A percentile compares a stretch with the other conserved stretches of the same genome.
Evolutionary conservation across 75 land plant genomes (phyloP).

Genomic region (Ceratopteris richardii): DNA sequence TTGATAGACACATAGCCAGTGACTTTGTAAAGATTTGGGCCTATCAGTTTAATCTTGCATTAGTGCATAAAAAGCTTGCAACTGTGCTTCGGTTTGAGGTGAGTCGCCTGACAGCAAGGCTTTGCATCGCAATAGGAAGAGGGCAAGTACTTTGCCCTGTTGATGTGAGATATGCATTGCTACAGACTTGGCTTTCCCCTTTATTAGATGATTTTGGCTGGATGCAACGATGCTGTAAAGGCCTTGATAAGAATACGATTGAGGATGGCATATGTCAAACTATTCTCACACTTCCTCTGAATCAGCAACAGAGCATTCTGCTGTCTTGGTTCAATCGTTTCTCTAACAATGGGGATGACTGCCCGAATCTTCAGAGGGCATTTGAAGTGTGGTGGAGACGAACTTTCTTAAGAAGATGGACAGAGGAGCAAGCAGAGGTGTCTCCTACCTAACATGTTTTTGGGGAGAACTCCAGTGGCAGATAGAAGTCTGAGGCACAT

Average conservation of each 20-base stretch:
- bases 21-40: constrained; percentile 59
- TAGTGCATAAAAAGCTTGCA: constrained; percentile 45
- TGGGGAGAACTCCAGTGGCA: too few relatives aligned
- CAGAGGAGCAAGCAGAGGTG: too few relatives aligned
- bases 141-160: constrained; percentile 62
- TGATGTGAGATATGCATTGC: constrained; percentile 46
- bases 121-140: constrained; percentile 76
- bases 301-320: constrained; percentile 67
- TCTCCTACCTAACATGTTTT: too few relatives aligned
- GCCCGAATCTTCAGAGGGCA: constrained; percentile 76
- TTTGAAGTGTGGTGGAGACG: constrained; percentile 94
- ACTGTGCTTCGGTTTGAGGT: constrained; percentile 48
- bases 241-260: constrained; percentile 61
- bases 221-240: constrained; percentile 67
- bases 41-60: constrained; percentile 52
- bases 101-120: constrained; percentile 70
- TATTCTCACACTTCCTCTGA: constrained; percentile 64
- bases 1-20: constrained; percentile 47
- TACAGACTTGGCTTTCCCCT: constrained; percentile 64
- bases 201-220: constrained; percentile 69
- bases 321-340: constrained; percentile 62
- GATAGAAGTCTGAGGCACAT: too few relatives aligned
- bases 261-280: constrained; percentile 85
- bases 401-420: constrained; percentile 51
- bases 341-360: constrained; percentile 57